Evolutionary conservation across 805 yeast species (phyloP), one percentile per base, ranked within the genome.

Genomic region (Metschnikowia chrysomelidarum): DNA sequence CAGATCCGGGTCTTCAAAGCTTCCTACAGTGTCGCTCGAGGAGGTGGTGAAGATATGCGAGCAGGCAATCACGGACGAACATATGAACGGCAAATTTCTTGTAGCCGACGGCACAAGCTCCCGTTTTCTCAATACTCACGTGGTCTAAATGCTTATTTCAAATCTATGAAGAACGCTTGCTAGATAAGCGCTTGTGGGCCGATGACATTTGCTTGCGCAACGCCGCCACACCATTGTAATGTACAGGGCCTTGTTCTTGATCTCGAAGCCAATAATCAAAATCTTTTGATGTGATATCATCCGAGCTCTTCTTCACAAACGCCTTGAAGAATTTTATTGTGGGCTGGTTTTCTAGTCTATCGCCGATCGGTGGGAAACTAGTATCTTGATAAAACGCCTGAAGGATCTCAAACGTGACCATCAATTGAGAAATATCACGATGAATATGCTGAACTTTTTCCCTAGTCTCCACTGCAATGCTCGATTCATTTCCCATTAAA

Each of bases 41-140:
- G 44, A 30, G 8, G 72, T 65, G n/a, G 59, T 57, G 3, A 41
- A 53, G 3, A 23, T 37, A 3, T 41, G 46, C 27, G 46, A 37
- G 17, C 32, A 31, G 19, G 41, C 35, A 3, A 22, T 47, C 7
- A 13, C 30, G 16, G 49, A 46, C 24, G 51, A 52, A n/a, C 42
- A 47, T 1, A 29, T 57, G n/a, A 64, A 65, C 43, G 70, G 71
- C 2, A 44, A 60, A 44, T 51, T 57, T 33, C 33, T 61, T 4
- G 39, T 45, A 10, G 46, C 56, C 7, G 57, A 50, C 15, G 51
- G 47, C 10, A 19, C 27, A 9, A 42, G 41, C 7, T 34, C 24
- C 22, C 30, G 39, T n/a, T 19, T 17, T 9, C 21, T 35, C 23
- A 29, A 34, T 5, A n/a, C n/a, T n/a, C n/a, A n/a, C n/a, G n/a